Base-by-base conservation (phyloP, 768 basidiomycete genomes). In the Astraeus odoratus region DNA sequence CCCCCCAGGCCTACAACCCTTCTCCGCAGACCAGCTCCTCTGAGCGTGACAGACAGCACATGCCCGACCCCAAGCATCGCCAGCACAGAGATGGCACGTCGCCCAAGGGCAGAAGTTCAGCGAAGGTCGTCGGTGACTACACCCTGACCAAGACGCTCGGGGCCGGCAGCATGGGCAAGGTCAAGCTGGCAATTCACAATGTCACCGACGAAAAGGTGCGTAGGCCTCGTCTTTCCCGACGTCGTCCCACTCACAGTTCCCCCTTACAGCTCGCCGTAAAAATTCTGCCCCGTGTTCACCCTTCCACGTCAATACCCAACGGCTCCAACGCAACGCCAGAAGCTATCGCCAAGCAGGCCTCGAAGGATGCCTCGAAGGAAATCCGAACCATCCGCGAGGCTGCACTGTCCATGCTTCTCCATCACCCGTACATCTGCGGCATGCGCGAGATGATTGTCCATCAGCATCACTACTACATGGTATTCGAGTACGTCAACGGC, bases 391-490 rank as follows among this genome's bases (percentile, higher is more conserved):
- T 98, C 51, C 85, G 96, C 25, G 96, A 99, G 69, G 96, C 95
- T 0, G 90, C 89, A 1, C 75, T 99, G 24, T 93, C 89, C 30
- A 83, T 97, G 74, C 80, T 99, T 37, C 81, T 99, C 24, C 92
- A 98, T 59, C 96, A 99, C 60, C 96, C 96, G 2, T 97, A 98
- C 66, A 90, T 99, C 61, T 97, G 95, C 63, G 96, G 96, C 46
- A 99, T 98, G 95, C 86, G 91, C 54, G 92, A 95, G 70, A 93
- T 99, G 86, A 91, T 97, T 61, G 73, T 93, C 20, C 95, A 97
- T 68, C 88, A 90, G 49, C 85, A 99, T 57, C 94, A 99, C 67
- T 97, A 98, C 70, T 99, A 98, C 73, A 97, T 99, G 92, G 90
- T 97, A 8, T 92, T 88, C 63, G 96, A 99, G 65, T 97, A 96